Conservation (phyloP, 768 basidiomycete species). For the Macrolepiota dolichaula region DNA sequence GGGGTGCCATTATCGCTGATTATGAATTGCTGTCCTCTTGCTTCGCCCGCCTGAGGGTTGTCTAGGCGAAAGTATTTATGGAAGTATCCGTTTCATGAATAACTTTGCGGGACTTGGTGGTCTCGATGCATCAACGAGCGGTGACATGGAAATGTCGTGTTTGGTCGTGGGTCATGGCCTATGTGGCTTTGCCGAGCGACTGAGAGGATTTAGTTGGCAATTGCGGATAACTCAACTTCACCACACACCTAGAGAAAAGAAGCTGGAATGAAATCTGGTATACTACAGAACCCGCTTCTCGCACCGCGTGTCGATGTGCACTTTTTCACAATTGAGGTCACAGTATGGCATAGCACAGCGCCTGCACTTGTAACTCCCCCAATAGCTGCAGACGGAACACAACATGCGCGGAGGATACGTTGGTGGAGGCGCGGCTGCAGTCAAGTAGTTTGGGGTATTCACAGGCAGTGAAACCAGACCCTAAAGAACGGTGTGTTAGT, state of each 20-base stretch:
- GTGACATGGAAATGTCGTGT: too few species aligned
- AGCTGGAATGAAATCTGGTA: not conserved
- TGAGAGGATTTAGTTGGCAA: too few species aligned
- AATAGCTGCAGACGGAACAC: slow-evolving; percentile 87
- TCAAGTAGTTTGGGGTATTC: slow-evolving; percentile 65
- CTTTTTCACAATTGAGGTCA: slow-evolving; percentile 64
- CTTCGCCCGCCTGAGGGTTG: too few species aligned
- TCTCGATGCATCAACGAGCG: too few species aligned
- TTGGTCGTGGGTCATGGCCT: too few species aligned
- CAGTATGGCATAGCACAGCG: slow-evolving; percentile 78
- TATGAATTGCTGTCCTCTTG: too few species aligned
- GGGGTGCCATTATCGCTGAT: too few species aligned
- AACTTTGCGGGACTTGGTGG: too few species aligned
- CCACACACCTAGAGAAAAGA: not conserved
- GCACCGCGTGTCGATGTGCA: slow-evolving; percentile 80
- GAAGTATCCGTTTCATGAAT: too few species aligned
- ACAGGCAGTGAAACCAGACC: slow-evolving; percentile 53
- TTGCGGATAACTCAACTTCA: too few species aligned
- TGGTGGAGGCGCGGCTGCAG: slow-evolving; percentile 57
- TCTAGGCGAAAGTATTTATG: too few species aligned
- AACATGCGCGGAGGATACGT: slow-evolving; percentile 64
- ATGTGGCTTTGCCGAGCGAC: too few species aligned
- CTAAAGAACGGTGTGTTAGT: slow-evolving; percentile 29
- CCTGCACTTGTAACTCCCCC: slow-evolving; percentile 75
- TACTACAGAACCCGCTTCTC: slow-evolving; percentile 62